Evolutionary conservation across 2,329 filamentous ascomycete species (phyloP), one percentile per base, ranked within the genome.

Genomic region (Cercospora sojina): DNA sequence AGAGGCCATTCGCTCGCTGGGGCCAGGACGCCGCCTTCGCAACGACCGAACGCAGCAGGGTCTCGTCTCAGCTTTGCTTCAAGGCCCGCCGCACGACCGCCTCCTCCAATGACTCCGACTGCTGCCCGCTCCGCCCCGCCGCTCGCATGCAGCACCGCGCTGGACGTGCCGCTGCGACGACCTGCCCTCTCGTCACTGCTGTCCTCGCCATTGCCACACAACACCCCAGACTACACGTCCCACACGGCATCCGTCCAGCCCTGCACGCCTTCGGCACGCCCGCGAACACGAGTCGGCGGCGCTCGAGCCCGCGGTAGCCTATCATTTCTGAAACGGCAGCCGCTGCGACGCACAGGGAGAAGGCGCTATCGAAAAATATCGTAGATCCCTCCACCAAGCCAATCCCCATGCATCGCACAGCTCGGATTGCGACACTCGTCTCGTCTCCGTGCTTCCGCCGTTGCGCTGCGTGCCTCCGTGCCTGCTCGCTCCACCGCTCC

Each of bases 241-340:
- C n/a, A n/a, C 16, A n/a, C 38, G 13, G 41, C 41, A 9, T 9
- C n/a, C n/a, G 16, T 47, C n/a, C 41, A 53, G 49, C 23, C 23
- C 51, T 55, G 51, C 51, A 16, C 8, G 20, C n/a, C 51, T 18
- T 27, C 20, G 27, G 35, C 59, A 27, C 20, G 16, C 59, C 58
- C 29, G 31, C 13, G 58, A 61, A 51, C 47, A 62, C 60, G 47
- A 55, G 27, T 55, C 60, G 60, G 47, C 60, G 31, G 49, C 43
- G 60, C 60, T 55, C 49, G 60, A 55, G 60, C 60, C 60, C n/a
- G 49, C 59, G 51, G 29, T 35, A 62, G 60, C 60, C 60, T 55
- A 62, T 62, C 60, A 62, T 55, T 56, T 62, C 60, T 62, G 60
- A 59, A 59, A 59, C 57, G 55, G 55, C 32, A 35, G 55, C 43